phyloP scores from a whole-genome alignment of 129 eudicot species.

The Dittrichia graveolens region DNA sequence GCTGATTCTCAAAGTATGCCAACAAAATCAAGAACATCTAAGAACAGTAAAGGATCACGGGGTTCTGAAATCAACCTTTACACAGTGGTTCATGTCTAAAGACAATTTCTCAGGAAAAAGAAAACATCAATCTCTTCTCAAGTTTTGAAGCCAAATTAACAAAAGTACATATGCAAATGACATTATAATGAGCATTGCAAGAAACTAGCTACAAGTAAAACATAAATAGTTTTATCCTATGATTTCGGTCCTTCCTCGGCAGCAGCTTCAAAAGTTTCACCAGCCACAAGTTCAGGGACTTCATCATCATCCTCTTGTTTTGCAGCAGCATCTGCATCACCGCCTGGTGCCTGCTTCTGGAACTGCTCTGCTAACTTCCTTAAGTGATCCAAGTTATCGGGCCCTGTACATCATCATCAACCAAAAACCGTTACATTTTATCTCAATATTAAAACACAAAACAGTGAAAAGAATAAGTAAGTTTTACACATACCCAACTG shows the following conservation, averaged over 20 bases:
- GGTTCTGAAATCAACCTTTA: too few species aligned
- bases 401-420: constrained; percentile 43
- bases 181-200: not conserved
- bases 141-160: not conserved
- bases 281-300: constrained; percentile 68
- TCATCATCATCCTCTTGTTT: constrained; percentile 60
- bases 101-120: not conserved
- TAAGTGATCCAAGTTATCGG: constrained; percentile 70
- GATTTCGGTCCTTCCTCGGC: constrained; percentile 59
- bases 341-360: constrained; percentile 56
- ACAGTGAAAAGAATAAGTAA: not conserved
- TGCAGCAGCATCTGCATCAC: constrained; percentile 36
- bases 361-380: constrained; percentile 67
- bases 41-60: too few species aligned
- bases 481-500: constrained; percentile 51
- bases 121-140: constrained; percentile 1
- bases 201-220: not conserved
- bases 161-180: constrained; percentile 1
- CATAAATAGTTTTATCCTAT: constrained; percentile 11
- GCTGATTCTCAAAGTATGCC: too few species aligned
- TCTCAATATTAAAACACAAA: not conserved
- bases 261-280: constrained; percentile 75
- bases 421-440: not conserved
- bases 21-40: too few species aligned
- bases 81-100: not conserved